These are phyloP conservation scores for Hansenula anomala DNA, from an alignment of 1,139 yeast species.

Conservation along the genomic window DNA sequence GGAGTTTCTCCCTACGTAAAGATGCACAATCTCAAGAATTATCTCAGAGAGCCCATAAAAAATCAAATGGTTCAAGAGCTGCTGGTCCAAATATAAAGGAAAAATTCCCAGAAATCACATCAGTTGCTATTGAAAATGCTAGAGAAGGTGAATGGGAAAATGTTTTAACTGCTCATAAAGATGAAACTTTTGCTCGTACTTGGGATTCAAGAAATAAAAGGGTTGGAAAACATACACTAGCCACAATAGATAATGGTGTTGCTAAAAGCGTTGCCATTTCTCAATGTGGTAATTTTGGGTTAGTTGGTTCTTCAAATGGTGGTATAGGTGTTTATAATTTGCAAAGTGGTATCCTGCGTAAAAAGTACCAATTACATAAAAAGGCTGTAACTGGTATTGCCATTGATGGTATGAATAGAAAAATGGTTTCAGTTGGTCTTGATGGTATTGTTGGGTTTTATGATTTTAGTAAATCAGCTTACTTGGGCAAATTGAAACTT, in stretches of 20 bases:
- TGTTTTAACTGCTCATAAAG: conserved; percentile 86
- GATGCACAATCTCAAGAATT: conserved; percentile 96
- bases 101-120: conserved; percentile 73
- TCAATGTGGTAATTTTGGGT: conserved; percentile 91
- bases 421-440: conserved; percentile 80
- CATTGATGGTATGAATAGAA: conserved; percentile 83
- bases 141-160: conserved; percentile 95
- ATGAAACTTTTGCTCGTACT: conserved; percentile 79
- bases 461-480: conserved; percentile 71
- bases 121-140: conserved; percentile 69
- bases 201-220: conserved; percentile 87
- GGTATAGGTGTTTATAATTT: conserved; percentile 85
- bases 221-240: conserved; percentile 68
- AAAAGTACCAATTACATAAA: conserved; percentile 60
- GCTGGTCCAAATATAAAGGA: conserved; percentile 47
- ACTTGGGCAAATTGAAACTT: conserved; percentile 62
- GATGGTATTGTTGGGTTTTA: conserved; percentile 90
- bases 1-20: conserved; percentile 89
- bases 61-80: conserved; percentile 48
- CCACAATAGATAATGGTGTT: conserved; percentile 74
- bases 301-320: conserved; percentile 89
- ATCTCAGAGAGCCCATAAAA: conserved; percentile 68
- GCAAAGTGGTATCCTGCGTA: conserved; percentile 82
- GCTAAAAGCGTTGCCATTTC: conserved; percentile 81
- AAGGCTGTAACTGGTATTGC: conserved; percentile 86